Evolutionary conservation across 2,329 filamentous ascomycete species (phyloP).

Genomic region (Penicillium oxalicum): DNA sequence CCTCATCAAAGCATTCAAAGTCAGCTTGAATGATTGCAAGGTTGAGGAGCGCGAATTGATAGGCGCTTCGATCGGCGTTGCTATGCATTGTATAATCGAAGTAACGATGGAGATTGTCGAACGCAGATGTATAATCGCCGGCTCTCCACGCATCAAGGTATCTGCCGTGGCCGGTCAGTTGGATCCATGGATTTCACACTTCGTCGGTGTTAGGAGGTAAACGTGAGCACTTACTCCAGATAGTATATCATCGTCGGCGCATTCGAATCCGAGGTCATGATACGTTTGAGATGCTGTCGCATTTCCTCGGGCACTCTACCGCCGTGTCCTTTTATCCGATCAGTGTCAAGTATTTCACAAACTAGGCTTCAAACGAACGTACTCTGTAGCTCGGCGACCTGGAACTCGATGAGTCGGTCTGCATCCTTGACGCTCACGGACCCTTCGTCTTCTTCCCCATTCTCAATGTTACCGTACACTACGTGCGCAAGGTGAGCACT

Average conservation of each 20-base stretch:
- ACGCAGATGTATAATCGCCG: slow-evolving; percentile 82
- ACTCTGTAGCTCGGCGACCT: slow-evolving; percentile 83
- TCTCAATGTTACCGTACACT: slow-evolving; percentile 46
- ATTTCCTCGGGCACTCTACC: slow-evolving; percentile 70
- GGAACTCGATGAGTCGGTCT: slow-evolving; percentile 76
- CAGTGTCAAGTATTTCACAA: slow-evolving; percentile 11
- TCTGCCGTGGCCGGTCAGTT: slow-evolving; percentile 36
- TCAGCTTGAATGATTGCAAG: slow-evolving; percentile 90
- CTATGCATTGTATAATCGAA: slow-evolving; percentile 95
- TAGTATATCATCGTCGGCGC: slow-evolving; percentile 71
- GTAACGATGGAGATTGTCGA: slow-evolving; percentile 87
- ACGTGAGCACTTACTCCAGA: slow-evolving; percentile 50
- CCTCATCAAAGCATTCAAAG: slow-evolving; percentile 85
- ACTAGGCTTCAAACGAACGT: slow-evolving; percentile 23
- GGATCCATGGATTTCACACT: slow-evolving; percentile 10
- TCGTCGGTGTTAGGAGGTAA: not conserved
- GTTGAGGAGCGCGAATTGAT: slow-evolving; percentile 92
- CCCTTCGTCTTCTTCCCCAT: slow-evolving; percentile 36
- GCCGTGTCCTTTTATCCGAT: slow-evolving; percentile 57
- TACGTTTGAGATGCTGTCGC: slow-evolving; percentile 61
- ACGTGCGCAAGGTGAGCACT: slow-evolving; percentile 45
- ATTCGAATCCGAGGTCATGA: slow-evolving; percentile 62
- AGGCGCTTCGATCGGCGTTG: slow-evolving; percentile 67
- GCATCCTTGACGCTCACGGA: slow-evolving; percentile 70
- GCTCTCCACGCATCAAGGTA: slow-evolving; percentile 90